Percentiles rank a stretch among this genome's conserved stretches.
Conservation (phyloP, 441 rosid genomes). For the Populus hybrid region DNA sequence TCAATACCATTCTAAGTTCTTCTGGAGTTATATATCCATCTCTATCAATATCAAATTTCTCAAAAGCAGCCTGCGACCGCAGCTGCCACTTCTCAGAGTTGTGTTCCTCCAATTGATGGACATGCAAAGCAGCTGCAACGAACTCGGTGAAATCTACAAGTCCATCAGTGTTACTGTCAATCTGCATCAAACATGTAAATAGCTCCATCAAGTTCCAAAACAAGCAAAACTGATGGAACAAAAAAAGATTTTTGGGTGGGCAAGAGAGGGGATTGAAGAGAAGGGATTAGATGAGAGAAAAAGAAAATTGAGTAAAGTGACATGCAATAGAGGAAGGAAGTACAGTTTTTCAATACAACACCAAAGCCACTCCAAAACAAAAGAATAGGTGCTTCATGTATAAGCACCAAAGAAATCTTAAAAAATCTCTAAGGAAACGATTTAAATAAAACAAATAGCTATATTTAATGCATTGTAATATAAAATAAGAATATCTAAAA, state of each 20-base stretch:
- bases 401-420: not conserved
- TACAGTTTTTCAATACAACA: not conserved
- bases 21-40: constrained; percentile 92
- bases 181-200: constrained; percentile 41
- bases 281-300: not conserved
- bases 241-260: constrained; percentile 9
- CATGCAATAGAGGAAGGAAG: not conserved
- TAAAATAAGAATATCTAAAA: not conserved
- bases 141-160: constrained; percentile 91
- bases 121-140: constrained; percentile 85
- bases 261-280: not conserved
- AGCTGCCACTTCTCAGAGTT: constrained; percentile 81
- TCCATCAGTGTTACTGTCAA: constrained; percentile 93
- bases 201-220: not conserved
- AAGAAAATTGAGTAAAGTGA: not conserved
- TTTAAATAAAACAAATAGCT: not conserved
- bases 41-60: constrained; percentile 81
- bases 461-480: not conserved
- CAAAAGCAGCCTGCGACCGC: constrained; percentile 82
- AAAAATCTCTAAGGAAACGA: not conserved
- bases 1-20: constrained; percentile 78
- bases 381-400: not conserved
- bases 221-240: not conserved
- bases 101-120: constrained; percentile 88
- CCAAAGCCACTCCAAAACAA: not conserved